A percentile compares a stretch with the other conserved stretches of the same genome.
These are phyloP conservation scores for Globisporangium recalcitrans DNA, from an alignment of 352 stramenopile species.

Conservation along the genomic window DNA sequence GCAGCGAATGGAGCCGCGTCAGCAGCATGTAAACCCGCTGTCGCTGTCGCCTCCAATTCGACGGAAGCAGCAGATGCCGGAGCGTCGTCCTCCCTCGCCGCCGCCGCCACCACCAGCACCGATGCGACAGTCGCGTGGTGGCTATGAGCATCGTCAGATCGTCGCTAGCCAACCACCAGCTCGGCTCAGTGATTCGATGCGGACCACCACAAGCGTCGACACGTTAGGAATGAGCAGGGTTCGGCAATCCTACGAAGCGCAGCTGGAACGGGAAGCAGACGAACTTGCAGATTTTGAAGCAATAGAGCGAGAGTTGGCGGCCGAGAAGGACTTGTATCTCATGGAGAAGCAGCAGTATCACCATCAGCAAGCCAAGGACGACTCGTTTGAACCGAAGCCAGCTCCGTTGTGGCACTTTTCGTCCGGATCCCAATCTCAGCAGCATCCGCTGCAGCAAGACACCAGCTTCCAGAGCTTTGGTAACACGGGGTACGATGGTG, in stretches of 20 bases:
- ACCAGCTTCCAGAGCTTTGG: neutral
- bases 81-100: neutral
- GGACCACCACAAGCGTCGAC: slow-evolving; percentile 39
- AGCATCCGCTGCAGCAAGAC: neutral
- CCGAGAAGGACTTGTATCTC: slow-evolving; percentile 54
- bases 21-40: neutral
- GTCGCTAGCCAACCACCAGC: neutral
- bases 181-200: slow-evolving; percentile 18
- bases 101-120: neutral
- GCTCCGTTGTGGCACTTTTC: slow-evolving; percentile 4
- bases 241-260: slow-evolving; percentile 50
- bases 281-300: slow-evolving; percentile 80
- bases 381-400: neutral
- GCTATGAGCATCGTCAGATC: neutral
- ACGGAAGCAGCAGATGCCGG: neutral
- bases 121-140: neutral
- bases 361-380: neutral
- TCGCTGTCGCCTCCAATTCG: neutral
- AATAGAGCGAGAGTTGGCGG: slow-evolving; percentile 58
- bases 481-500: neutral
- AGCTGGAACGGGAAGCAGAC: slow-evolving; percentile 50
- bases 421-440: slow-evolving; percentile 2
- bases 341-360: slow-evolving; percentile 27
- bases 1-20: neutral
- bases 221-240: slow-evolving; percentile 51